These are phyloP conservation scores for Globisporangium alternatum DNA, from an alignment of 352 stramenopile genomes.

Conservation along the genomic window DNA sequence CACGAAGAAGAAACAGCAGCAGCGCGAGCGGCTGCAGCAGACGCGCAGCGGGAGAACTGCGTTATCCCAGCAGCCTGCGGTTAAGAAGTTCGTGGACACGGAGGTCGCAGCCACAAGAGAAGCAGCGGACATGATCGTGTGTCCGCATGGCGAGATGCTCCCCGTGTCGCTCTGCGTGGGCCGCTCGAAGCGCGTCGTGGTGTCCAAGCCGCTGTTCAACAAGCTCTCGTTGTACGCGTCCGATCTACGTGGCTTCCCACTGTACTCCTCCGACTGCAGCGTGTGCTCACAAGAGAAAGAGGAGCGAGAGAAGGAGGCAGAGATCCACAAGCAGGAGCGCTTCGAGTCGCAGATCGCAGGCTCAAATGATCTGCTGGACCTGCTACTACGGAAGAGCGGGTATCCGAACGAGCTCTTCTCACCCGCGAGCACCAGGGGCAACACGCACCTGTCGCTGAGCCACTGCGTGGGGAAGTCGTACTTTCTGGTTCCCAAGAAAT, in stretches of 20 bases:
- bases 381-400: constrained; percentile 74
- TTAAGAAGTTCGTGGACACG: constrained; percentile 19
- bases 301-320: constrained; percentile 43
- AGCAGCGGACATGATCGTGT: constrained; percentile 62
- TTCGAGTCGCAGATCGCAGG: constrained; percentile 67
- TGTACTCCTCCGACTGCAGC: constrained; percentile 52
- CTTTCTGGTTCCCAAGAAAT: constrained; percentile 85
- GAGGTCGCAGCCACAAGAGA: constrained; percentile 28
- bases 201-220: constrained; percentile 41
- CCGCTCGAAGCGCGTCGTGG: constrained; percentile 49
- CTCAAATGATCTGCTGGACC: constrained; percentile 60
- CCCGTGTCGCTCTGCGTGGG: constrained; percentile 57
- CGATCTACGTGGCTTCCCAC: constrained; percentile 53
- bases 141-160: constrained; percentile 54
- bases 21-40: constrained; percentile 34
- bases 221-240: constrained; percentile 55
- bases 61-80: neutral
- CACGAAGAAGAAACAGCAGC: constrained; percentile 64
- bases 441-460: constrained; percentile 55
- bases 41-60: constrained; percentile 11
- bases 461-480: constrained; percentile 54
- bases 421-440: constrained; percentile 33
- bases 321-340: constrained; percentile 50
- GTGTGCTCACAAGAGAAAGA: constrained; percentile 57
- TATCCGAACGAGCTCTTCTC: constrained; percentile 82